These are phyloP conservation scores for Coffea eugenioides DNA, from an alignment of 257 asterid genomes.

Conservation along the genomic window DNA sequence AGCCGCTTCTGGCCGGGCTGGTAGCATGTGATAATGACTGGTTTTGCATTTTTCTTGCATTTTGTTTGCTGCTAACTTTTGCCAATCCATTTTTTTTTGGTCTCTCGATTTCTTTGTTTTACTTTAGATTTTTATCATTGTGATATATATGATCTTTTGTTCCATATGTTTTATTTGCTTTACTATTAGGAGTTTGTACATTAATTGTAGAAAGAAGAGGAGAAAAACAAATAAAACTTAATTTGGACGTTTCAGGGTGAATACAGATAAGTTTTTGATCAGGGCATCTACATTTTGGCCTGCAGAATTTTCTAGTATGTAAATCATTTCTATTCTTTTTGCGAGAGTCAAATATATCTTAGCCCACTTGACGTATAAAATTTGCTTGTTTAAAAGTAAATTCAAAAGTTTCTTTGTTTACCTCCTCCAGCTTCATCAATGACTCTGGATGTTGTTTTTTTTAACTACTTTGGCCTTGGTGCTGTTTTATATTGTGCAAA, in stretches of 20 bases:
- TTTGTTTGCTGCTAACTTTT: constrained; percentile 10
- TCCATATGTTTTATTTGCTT: constrained; percentile 22
- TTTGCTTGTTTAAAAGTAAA: not conserved
- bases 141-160: constrained; percentile 18
- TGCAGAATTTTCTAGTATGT: no score
- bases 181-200: constrained; percentile 27
- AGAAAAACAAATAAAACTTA: constrained; percentile 9
- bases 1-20: constrained; percentile 42
- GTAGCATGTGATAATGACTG: constrained; percentile 42
- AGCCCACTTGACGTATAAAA: not conserved
- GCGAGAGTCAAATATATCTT: not conserved
- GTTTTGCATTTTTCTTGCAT: constrained; percentile 10
- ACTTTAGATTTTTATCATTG: constrained; percentile 8
- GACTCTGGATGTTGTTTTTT: not conserved
- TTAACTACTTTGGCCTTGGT: not conserved
- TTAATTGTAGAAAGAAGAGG: constrained; percentile 27
- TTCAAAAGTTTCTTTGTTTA: not conserved
- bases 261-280: not conserved
- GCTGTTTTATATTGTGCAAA: no score
- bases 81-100: constrained; percentile 3
- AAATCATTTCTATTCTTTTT: not conserved
- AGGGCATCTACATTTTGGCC: not conserved
- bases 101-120: constrained; percentile 7
- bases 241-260: constrained; percentile 13
- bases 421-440: not conserved